Conservation (phyloP, 192 early-diverging fungal species). For the Powellomyces hirtus region DNA sequence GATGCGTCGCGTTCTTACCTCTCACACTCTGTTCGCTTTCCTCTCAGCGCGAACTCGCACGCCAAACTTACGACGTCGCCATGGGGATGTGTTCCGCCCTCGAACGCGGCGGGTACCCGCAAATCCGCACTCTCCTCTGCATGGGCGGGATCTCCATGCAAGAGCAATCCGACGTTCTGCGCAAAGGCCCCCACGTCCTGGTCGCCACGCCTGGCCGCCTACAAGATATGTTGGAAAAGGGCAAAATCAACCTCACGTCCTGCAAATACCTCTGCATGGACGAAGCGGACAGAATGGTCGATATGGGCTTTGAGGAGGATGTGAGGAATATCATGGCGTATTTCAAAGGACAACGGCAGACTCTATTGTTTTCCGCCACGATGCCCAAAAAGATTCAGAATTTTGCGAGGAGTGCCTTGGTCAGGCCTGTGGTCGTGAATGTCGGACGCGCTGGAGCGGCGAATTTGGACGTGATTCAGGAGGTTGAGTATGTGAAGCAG, state of each 20-base stretch:
- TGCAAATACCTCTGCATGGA: conserved; percentile 92
- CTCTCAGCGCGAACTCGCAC: conserved; percentile 83
- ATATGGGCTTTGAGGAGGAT: conserved; percentile 98
- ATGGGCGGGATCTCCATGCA: conserved; percentile 95
- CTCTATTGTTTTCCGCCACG: conserved; percentile 91
- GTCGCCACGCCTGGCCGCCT: conserved; percentile 94
- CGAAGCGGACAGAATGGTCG: conserved; percentile 98
- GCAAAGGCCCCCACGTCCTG: conserved; percentile 87
- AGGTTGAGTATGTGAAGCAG: conserved; percentile 95
- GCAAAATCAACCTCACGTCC: conserved; percentile 82
- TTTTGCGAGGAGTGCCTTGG: conserved; percentile 86
- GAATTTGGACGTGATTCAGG: conserved; percentile 94
- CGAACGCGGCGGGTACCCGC: conserved; percentile 61
- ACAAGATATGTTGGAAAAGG: conserved; percentile 85
- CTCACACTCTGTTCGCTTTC: not conserved
- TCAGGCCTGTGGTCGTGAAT: conserved; percentile 91
- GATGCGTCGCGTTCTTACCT: conserved; percentile 4
- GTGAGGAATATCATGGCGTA: conserved; percentile 93
- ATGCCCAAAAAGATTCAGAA: conserved; percentile 99
- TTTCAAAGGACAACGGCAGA: conserved; percentile 91
- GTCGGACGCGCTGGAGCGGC: conserved; percentile 96
- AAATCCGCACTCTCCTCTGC: conserved; percentile 76
- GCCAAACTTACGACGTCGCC: conserved; percentile 89
- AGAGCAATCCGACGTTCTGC: conserved; percentile 74
- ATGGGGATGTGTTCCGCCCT: conserved; percentile 62